phyloP scores from a whole-genome alignment of 345 rosid genomes.

The Gossypium rotundifolium region DNA sequence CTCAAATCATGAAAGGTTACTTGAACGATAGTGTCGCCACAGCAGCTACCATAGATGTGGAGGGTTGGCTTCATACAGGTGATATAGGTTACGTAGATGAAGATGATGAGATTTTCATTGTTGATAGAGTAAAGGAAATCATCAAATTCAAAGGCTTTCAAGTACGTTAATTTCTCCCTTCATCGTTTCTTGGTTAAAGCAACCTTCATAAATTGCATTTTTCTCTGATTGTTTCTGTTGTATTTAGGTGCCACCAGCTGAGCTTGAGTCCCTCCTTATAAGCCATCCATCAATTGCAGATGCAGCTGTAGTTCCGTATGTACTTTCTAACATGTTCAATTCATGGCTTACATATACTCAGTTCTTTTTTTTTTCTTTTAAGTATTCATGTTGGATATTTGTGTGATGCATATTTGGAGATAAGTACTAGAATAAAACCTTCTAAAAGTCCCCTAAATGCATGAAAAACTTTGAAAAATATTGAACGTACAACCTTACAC shows the following conservation, averaged over 20 bases:
- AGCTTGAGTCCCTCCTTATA: slow-evolving; percentile 75
- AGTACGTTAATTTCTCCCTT: slow-evolving; percentile 23
- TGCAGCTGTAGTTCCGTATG: slow-evolving; percentile 95
- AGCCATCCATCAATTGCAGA: slow-evolving; percentile 66
- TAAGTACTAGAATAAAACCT: no score
- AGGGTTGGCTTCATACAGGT: slow-evolving; percentile 94
- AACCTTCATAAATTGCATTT: neutral
- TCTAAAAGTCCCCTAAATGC: no score
- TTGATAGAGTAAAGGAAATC: slow-evolving; percentile 82
- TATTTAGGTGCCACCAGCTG: slow-evolving; percentile 82
- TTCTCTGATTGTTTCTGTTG: neutral
- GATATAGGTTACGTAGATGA: slow-evolving; percentile 87
- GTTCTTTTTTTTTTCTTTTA: neutral
- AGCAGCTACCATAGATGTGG: slow-evolving; percentile 53
- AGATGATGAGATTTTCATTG: slow-evolving; percentile 73
- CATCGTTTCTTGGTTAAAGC: no score
- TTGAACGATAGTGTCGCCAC: slow-evolving; percentile 69
- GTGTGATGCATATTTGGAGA: neutral
- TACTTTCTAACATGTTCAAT: neutral
- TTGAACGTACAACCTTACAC: neutral
- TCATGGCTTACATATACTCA: neutral
- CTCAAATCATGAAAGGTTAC: slow-evolving; percentile 90
- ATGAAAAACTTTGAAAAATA: no score
- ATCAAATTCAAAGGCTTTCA: slow-evolving; percentile 94
- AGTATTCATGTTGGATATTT: neutral